A percentile compares a stretch with the other conserved stretches of the same genome.
Conservation (phyloP, 176 grass and related monocot genomes). For the Lolium multiflorum region DNA sequence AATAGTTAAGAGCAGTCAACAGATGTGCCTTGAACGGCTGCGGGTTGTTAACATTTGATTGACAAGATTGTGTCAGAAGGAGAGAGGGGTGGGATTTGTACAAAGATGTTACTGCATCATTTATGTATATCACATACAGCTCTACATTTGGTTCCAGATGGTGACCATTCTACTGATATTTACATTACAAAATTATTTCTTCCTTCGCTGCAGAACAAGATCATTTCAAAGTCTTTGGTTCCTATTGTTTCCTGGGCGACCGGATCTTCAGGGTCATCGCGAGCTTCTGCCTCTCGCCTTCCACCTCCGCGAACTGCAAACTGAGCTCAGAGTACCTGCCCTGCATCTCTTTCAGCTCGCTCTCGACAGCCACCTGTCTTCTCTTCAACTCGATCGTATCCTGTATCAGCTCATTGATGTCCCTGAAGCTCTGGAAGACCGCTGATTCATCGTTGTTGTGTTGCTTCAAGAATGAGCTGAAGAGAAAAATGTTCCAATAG, state of each 20-base stretch:
- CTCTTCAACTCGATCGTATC: conserved; percentile 84
- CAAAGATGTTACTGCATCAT: conserved; percentile 30
- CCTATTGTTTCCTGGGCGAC: conserved; percentile 58
- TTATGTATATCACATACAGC: conserved; percentile 45
- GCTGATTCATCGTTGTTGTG: conserved; percentile 84
- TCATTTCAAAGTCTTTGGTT: conserved; percentile 24
- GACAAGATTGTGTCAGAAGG: conserved; percentile 20
- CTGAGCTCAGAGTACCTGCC: conserved; percentile 92
- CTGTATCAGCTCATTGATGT: conserved; percentile 98
- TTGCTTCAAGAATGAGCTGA: conserved; percentile 93
- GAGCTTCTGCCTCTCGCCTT: conserved; percentile 89
- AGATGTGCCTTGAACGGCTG: conserved; percentile 10
- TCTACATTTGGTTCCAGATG: conserved; percentile 39
- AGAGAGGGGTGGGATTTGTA: conserved; percentile 23
- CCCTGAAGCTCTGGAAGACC: conserved; percentile 90
- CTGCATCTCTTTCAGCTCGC: conserved; percentile 86
- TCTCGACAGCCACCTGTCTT: conserved; percentile 67
- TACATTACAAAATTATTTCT: conserved; percentile 49
- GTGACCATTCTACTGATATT: conserved; percentile 45
- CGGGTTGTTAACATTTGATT: conserved; percentile 29
- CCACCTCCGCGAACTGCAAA: conserved; percentile 88
- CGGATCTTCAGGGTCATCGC: conserved; percentile 72
- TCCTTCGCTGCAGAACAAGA: neutral
- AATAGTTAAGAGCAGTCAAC: neutral
- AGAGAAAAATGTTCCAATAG: neutral